Base-by-base conservation (phyloP, 108 stramenopile genomes). In the Phaeodactylum tricornutum region DNA sequence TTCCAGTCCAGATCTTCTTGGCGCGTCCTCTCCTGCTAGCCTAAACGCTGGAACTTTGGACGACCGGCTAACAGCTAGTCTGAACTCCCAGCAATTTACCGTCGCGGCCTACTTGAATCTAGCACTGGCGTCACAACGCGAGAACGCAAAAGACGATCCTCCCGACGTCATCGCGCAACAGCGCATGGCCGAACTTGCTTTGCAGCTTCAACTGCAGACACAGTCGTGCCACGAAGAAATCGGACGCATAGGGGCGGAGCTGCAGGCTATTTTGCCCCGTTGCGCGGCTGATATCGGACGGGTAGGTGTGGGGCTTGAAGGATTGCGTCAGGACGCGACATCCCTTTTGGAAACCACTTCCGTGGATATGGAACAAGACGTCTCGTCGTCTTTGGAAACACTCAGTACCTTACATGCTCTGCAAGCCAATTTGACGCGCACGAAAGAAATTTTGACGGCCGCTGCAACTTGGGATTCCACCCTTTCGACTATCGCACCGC, bases 161-260 rank as follows among this genome's bases (percentile, higher is more conserved):
- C 31, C 55, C 38, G 47, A 53, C 16, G 57, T 33, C n/a, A 21
- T 43, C 22, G 23, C 15, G 12, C 77, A 83, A 57, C 67, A 61
- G 39, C 66, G 61, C 44, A 83, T 87, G 86, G 72, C 86, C 27
- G 79, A 80, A 48, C 46, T 84, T 23, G 87, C 87, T 25, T 67
- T 89, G 29, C 83, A 82, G 50, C 61, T 89, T 17, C 87, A 89
- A 36, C 50, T 89, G 26, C 71, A 66, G 27, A 88, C 87, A 1
- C 87, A 82, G 60, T 62, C 69, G 5, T 82, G 82, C 35, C 87
- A 88, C 44, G 87, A 88, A 51, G 87, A 88, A 47, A 88, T 88
- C 46, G 82, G 80, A 21, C 46, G 78, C 7, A 88, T 88, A 40
- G 87, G 82, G 22, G 82, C 82, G 3, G 87, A 88, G 52, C 57